These are phyloP conservation scores for Nicotiana knightiana DNA, from an alignment of 257 asterid species.

Conservation along the genomic window DNA sequence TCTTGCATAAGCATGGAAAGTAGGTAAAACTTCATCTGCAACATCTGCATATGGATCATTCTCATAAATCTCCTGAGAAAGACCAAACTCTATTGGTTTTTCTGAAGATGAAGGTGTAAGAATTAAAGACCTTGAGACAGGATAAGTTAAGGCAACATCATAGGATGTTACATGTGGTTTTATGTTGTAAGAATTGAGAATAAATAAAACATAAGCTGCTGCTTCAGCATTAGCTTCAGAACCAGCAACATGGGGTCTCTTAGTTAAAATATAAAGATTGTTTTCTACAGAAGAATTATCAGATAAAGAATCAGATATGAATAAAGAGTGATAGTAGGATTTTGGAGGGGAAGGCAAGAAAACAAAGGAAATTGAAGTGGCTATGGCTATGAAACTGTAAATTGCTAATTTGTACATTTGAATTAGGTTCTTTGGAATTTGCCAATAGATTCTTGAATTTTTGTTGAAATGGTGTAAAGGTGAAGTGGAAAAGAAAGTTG, in stretches of 20 bases:
- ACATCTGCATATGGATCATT: constrained; percentile 60
- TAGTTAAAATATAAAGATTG: constrained; percentile 58
- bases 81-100: constrained; percentile 41
- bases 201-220: constrained; percentile 64
- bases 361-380: constrained; percentile 29
- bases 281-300: constrained; percentile 53
- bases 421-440: neutral
- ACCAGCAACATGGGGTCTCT: constrained; percentile 79
- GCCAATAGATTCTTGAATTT: neutral
- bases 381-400: constrained; percentile 28
- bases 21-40: constrained; percentile 45
- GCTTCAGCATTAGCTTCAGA: constrained; percentile 72
- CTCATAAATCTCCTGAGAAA: constrained; percentile 44
- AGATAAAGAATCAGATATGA: constrained; percentile 40
- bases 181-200: constrained; percentile 45
- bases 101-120: constrained; percentile 33
- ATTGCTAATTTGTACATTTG: constrained; percentile 29
- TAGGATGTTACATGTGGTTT: constrained; percentile 44
- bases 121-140: constrained; percentile 50
- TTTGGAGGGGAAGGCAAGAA: constrained; percentile 28
- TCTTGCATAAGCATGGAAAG: constrained; percentile 69
- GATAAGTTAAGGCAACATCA: constrained; percentile 55
- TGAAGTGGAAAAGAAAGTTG: neutral
- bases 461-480: neutral
- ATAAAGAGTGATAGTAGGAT: constrained; percentile 53